A percentile compares a stretch with the other conserved stretches of the same genome.
Conservation (phyloP, 768 basidiomycete species). For the Serendipita vermifera region DNA sequence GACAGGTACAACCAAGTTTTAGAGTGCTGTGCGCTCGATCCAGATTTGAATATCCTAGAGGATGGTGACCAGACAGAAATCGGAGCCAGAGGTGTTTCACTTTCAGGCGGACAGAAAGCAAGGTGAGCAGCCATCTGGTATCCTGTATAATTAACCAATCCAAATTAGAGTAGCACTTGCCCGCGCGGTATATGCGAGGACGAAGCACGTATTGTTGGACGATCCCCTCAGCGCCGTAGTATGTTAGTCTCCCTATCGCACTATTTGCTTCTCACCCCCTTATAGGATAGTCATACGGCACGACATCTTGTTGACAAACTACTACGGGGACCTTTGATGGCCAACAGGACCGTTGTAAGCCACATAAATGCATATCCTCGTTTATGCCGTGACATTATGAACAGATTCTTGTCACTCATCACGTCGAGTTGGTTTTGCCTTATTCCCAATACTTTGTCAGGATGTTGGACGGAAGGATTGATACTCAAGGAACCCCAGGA, state of each 20-base stretch:
- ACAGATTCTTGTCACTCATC: conserved; percentile 52
- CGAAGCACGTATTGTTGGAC: conserved; percentile 20
- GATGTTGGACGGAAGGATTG: conserved; percentile 71
- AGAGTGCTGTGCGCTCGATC: conserved; percentile 69
- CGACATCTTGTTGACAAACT: conserved; percentile 15
- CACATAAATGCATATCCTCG: background rate
- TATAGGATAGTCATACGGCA: conserved; percentile 15
- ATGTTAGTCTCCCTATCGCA: background rate
- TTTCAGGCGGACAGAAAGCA: conserved; percentile 23
- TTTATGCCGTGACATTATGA: background rate
- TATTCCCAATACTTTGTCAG: conserved; percentile 60
- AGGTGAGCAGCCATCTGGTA: conserved; percentile 7
- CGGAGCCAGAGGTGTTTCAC: conserved; percentile 35
- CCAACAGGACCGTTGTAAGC: conserved; percentile 20
- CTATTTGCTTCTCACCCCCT: background rate
- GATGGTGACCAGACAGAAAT: conserved; percentile 81
- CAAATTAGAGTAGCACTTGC: conserved; percentile 17
- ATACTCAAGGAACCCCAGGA: conserved; percentile 53
- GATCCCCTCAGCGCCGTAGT: conserved; percentile 23
- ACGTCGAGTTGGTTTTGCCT: conserved; percentile 69
- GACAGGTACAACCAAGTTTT: conserved; percentile 62
- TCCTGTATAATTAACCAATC: background rate
- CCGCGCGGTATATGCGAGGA: conserved; percentile 21
- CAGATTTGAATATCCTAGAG: conserved; percentile 73
- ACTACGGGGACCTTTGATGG: conserved; percentile 18